A percentile compares a stretch with the other conserved stretches of the same genome.
phyloP scores from a whole-genome alignment of 176 grass and related monocot species.

The Hyparrhenia diplandra region DNA sequence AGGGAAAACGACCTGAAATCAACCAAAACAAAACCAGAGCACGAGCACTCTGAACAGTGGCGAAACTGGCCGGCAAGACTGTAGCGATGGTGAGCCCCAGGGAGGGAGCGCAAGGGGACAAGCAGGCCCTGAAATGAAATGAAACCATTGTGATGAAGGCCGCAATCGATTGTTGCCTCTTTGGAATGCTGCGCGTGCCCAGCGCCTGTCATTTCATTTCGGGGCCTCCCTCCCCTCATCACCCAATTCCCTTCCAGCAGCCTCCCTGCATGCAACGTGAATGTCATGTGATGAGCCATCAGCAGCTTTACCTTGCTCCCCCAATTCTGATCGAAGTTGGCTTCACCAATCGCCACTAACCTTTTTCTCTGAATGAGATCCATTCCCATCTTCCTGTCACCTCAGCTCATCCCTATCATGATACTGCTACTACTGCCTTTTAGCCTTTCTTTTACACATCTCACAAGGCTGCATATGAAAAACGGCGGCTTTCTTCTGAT shows the following conservation, averaged over 20 bases:
- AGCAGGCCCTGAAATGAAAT: neutral
- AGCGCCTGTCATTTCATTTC: slow-evolving; percentile 9
- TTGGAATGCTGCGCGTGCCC: slow-evolving; percentile 33
- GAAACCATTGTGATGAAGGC: slow-evolving; percentile 29
- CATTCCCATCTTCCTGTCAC: neutral
- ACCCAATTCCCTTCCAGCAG: neutral
- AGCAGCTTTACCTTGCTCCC: slow-evolving; percentile 9
- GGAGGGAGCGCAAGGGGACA: slow-evolving; percentile 22
- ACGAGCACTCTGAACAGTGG: neutral
- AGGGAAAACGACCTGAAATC: neutral
- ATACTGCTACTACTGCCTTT: neutral
- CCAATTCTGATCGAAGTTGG: slow-evolving; percentile 4
- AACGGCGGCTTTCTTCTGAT: neutral
- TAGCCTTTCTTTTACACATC: neutral
- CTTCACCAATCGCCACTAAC: slow-evolving; percentile 11
- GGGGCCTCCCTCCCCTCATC: neutral
- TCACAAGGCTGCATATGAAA: neutral
- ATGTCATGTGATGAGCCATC: slow-evolving; percentile 20
- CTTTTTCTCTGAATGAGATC: neutral
- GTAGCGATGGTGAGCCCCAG: slow-evolving; percentile 3
- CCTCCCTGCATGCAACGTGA: slow-evolving; percentile 9
- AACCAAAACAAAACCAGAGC: neutral
- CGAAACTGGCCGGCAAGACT: neutral
- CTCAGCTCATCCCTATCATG: neutral
- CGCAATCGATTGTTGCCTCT: slow-evolving; percentile 30